A percentile compares a stretch with the other conserved stretches of the same genome.
Evolutionary conservation across 2,329 filamentous ascomycete genomes (phyloP).

Genomic region (Aspergillus flavus): DNA sequence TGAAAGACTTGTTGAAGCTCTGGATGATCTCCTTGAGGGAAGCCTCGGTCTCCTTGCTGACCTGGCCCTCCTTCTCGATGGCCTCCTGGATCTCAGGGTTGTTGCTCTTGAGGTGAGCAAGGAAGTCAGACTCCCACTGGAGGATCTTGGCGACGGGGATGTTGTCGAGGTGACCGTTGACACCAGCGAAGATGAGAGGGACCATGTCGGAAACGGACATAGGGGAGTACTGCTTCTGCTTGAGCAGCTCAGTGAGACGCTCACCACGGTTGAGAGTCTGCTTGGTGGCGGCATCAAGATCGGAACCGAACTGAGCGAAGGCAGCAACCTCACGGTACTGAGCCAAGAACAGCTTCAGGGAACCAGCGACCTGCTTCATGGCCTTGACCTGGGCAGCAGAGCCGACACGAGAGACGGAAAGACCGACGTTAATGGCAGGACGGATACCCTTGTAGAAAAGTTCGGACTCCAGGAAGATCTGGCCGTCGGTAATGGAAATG

Average conservation of each 20-base stretch:
- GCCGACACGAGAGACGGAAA: constrained; percentile 99
- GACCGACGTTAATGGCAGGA: constrained; percentile 99
- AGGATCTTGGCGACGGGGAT: constrained; percentile 91
- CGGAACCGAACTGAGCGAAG: constrained; percentile 99
- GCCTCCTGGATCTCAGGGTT: constrained; percentile 78
- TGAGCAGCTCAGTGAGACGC: constrained; percentile 96
- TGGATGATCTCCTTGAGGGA: constrained; percentile 68
- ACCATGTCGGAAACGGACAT: constrained; percentile 99
- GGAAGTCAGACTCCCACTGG: constrained; percentile 92
- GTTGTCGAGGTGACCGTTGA: constrained; percentile 90
- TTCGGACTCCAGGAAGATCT: constrained; percentile 99
- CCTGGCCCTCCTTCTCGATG: constrained; percentile 92
- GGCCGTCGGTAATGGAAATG: constrained; percentile 99
- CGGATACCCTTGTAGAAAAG: constrained; percentile 99
- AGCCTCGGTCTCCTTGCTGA: constrained; percentile 85
- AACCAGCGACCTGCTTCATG: constrained; percentile 99
- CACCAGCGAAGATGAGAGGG: constrained; percentile 98
- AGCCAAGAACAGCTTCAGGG: constrained; percentile 99
- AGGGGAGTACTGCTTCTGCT: constrained; percentile 99
- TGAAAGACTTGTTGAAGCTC: constrained; percentile 94
- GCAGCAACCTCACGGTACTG: constrained; percentile 99
- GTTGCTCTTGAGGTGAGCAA: constrained; percentile 88
- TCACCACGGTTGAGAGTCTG: constrained; percentile 98
- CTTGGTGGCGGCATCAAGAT: constrained; percentile 98
- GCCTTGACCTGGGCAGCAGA: constrained; percentile 99